Base-by-base conservation (phyloP, 164 flowering plant species). In the Litsea cubeba region DNA sequence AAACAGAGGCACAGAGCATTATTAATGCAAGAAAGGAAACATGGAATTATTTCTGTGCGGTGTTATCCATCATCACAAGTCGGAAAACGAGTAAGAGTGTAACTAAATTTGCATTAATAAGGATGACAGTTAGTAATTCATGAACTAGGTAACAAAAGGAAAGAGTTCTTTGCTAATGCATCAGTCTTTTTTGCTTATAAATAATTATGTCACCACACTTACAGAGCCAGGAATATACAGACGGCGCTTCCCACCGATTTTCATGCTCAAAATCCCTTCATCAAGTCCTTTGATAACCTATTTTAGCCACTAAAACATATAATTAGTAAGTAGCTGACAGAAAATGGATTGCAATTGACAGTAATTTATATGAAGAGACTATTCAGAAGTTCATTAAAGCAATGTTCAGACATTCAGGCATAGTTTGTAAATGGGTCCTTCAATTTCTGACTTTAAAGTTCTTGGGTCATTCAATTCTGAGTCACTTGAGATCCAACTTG, bases 271-370 rank as follows among this genome's bases (percentile, higher is more conserved):
- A 51, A 93, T 84, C 23, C 99, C 99, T 83, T 95, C 98, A 83
- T 95, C 99, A 73, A 95, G 95, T 77, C 99, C 99, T 82, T 90
- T 93, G 82, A 95, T 85, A 67, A 95, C 98, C 98, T 92, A 80
- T 71, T 76, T 75, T 75, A 79, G 77, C 54, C 76, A 73, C 65
- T 67, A 20, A 72, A 23, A 74, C 65, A 78, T 8, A 68, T 28
- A 24, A 57, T 71, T 75, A 26, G 22, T 20, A 32, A 71, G 10
- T 60, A 77, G 69, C 65, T 20, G 23, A 12, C 32, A 17, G 15
- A 70, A 50, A 15, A 4, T 0, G 20, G 20, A 54, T 5, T 54
- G 60, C 60, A 15, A 15, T 15, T 1, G 20, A 54, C 60, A 54
- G 20, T 15, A 5, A 20, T 14, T 17, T 54, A 15, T 1, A 54